Base-by-base conservation (phyloP, 306 rosid genomes). In the Lagenaria siceraria region DNA sequence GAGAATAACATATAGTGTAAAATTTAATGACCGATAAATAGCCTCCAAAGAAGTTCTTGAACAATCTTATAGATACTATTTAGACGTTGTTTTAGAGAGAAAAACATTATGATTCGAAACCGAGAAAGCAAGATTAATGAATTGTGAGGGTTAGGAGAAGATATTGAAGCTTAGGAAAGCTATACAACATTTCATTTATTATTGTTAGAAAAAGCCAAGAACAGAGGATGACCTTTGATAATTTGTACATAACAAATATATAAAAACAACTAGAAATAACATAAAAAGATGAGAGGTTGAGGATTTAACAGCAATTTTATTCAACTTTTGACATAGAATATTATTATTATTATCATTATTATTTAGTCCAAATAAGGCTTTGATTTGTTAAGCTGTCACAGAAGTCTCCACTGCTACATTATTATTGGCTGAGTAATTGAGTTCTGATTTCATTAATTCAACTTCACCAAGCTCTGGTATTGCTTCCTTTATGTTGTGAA, bases 401-500 rank as follows among this genome's bases (percentile, higher is more conserved):
- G 96, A 85, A 25, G 97, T 89, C 83, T 94, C 97, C 85, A 91
- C 97, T 18, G 93, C 87, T 81, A 86, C 82, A n/a, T 25, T 59
- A 25, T 59, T 59, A 25, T 85, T 87, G 55, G 86, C 84, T 60
- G 98, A 51, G 81, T 89, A 91, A 55, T 84, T 83, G 77, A 88
- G 87, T 82, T 89, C 89, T 48, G 97, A 84, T 88, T 85, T 89
- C 21, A 66, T 80, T 33, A 33, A 33, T 25, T 84, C 93, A 78
- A 51, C 84, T 43, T 94, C 94, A 92, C 96, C 89, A 33, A 94
- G 85, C 80, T 94, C 90, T 46, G 97, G 96, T 56, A 91, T 65
- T 62, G 98, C 98, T 36, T 94, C 96, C 71, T 90, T 94, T 3
- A 94, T 89, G 78, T 94, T 94, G 83, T 94, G 98, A 69, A 91